Evolutionary conservation across 2,329 filamentous ascomycete genomes (phyloP).

Genomic region (Botrytis sinoallii): DNA sequence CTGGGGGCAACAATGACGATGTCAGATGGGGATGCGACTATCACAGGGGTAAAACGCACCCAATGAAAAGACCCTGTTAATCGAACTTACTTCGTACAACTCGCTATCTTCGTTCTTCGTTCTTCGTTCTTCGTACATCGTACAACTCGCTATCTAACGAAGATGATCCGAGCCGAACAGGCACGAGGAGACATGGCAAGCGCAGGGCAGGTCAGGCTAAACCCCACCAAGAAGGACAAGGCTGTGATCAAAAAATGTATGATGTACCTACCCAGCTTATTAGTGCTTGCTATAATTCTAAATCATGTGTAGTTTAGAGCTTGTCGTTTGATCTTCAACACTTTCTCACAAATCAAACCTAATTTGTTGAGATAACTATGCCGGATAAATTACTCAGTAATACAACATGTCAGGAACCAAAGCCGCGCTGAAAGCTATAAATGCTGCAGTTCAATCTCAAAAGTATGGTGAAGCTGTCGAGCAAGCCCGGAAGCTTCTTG

Average conservation of each 20-base stretch:
- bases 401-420: conserved; percentile 48
- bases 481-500: conserved; percentile 66
- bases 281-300: not conserved
- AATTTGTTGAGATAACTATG: conserved; percentile 22
- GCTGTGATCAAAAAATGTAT: conserved; percentile 7
- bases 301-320: not conserved
- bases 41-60: not conserved
- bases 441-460: conserved; percentile 70
- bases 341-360: not conserved
- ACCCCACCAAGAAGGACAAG: conserved; percentile 5
- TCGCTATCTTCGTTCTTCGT: not conserved
- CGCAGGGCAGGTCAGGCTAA: not conserved
- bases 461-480: conserved; percentile 74
- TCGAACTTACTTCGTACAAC: not conserved
- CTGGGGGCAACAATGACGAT: not conserved
- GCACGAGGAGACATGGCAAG: not conserved
- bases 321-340: not conserved
- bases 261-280: not conserved
- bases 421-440: conserved; percentile 76
- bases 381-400: conserved; percentile 8
- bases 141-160: not conserved
- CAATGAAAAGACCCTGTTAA: not conserved
- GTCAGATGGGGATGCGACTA: not conserved
- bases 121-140: not conserved
- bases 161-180: not conserved